Percentiles rank a stretch among this genome's conserved stretches.
phyloP scores from a whole-genome alignment of 495 filamentous ascomycete genomes.

The Hypoxylon fuscum region DNA sequence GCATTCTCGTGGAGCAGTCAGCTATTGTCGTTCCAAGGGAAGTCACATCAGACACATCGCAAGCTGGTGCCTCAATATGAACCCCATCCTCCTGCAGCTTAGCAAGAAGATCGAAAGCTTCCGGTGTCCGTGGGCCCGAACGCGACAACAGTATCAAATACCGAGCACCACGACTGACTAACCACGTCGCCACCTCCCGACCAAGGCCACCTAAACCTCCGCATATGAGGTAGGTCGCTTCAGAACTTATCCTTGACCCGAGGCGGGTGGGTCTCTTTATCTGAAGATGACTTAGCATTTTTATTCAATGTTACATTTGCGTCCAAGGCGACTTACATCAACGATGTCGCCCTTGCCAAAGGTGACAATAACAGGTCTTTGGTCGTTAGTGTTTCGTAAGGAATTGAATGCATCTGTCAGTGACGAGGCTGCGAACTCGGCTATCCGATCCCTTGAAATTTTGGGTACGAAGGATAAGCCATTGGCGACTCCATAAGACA shows the following conservation, averaged over 20 bases:
- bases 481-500: not conserved
- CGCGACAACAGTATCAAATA: not conserved
- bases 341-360: not conserved
- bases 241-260: not conserved
- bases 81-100: not conserved
- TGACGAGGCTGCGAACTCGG: not conserved
- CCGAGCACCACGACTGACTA: not conserved
- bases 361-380: not conserved
- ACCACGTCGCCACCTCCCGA: not conserved
- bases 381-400: not conserved
- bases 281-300: not conserved
- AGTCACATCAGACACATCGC: not conserved
- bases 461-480: not conserved
- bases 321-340: conserved; percentile 1
- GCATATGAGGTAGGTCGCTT: not conserved
- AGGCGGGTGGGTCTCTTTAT: not conserved
- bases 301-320: not conserved
- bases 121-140: not conserved
- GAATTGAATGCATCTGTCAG: not conserved
- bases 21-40: conserved; percentile 6
- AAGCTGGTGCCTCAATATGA: not conserved
- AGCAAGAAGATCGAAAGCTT: not conserved
- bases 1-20: conserved; percentile 41
- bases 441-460: not conserved
- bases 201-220: not conserved